These are phyloP conservation scores for Royoungia palumana DNA, from an alignment of 768 basidiomycete genomes.

Conservation along the genomic window DNA sequence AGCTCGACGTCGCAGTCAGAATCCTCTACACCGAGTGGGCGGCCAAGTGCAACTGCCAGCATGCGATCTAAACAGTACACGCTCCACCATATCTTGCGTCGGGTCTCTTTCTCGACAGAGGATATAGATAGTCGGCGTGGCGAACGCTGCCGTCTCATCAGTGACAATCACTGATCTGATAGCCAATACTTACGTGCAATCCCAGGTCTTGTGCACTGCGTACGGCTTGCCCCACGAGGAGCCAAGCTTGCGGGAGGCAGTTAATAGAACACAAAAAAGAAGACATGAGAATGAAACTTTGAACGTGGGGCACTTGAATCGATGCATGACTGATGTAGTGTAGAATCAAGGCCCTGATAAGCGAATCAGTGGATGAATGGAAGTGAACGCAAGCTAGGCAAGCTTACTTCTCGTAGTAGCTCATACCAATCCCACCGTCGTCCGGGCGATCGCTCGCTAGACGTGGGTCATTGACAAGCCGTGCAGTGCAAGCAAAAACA, in stretches of 20 bases:
- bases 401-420: conserved; percentile 80
- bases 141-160: conserved; percentile 57
- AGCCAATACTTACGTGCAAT: conserved; percentile 67
- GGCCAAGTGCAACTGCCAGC: conserved; percentile 86
- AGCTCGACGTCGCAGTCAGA: conserved; percentile 87
- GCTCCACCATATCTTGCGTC: conserved; percentile 92
- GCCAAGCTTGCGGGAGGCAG: conserved; percentile 92
- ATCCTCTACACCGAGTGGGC: conserved; percentile 87
- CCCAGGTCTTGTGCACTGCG: conserved; percentile 89
- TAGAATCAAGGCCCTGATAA: conserved; percentile 72
- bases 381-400: not conserved
- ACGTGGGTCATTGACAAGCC: conserved; percentile 72
- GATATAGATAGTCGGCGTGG: conserved; percentile 68
- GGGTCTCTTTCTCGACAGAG: conserved; percentile 82
- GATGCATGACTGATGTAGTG: conserved; percentile 91
- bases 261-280: conserved; percentile 91
- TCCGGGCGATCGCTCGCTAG: conserved; percentile 57
- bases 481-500: conserved; percentile 86
- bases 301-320: conserved; percentile 82
- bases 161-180: conserved; percentile 5
- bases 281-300: conserved; percentile 85
- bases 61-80: conserved; percentile 89
- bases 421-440: conserved; percentile 86
- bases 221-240: conserved; percentile 86
- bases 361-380: conserved; percentile 1